Base-by-base conservation (phyloP, 495 filamentous ascomycete species). In the Filosporella fistucella region DNA sequence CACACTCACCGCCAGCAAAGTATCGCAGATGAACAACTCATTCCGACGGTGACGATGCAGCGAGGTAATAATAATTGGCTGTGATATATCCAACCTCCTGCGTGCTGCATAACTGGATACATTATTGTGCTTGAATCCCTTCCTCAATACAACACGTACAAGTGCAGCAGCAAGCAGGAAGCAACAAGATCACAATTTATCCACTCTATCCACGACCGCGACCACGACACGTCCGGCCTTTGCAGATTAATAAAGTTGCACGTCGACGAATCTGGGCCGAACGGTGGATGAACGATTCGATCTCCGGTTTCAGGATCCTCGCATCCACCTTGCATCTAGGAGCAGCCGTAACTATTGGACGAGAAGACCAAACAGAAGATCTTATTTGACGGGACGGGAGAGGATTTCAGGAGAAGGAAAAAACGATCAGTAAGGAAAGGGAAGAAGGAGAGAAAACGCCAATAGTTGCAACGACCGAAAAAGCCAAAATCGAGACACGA, bases 41-140 rank as follows among this genome's bases (percentile, higher is more conserved):
- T 35, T 20, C 46, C 7, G 8, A 18, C 20, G 38, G 11, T 16
- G 24, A 5, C 42, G 6, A 41, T 18, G 37, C 8, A 23, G 18
- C 8, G 18, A 20, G 11, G 12, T 12, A 49, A 37, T 39, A 39
- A 49, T 55, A 47, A 42, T 7, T 50, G 52, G 52, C 41, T 12
- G 24, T 32, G 47, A 50, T 49, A 55, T 55, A 50, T 25, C 52
- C 47, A 51, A 35, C 47, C 52, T 51, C 52, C 40, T 24, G 16
- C 28, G 10, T n/a, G 2, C 9, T 49, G 52, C 52, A 55, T 55
- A 50, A 54, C 33, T 49, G 33, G 24, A 39, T 48, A 54, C 25
- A 49, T 55, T 25, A 45, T 45, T 37, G 14, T 18, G 7, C n/a
- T 17, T 37, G 18, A 14, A 16, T 36, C 26, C 25, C 22, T 13